Percentiles rank a stretch among this genome's conserved stretches.
These are phyloP conservation scores for Remersonia thermophila DNA, from an alignment of 2,329 filamentous ascomycete genomes.

Conservation along the genomic window DNA sequence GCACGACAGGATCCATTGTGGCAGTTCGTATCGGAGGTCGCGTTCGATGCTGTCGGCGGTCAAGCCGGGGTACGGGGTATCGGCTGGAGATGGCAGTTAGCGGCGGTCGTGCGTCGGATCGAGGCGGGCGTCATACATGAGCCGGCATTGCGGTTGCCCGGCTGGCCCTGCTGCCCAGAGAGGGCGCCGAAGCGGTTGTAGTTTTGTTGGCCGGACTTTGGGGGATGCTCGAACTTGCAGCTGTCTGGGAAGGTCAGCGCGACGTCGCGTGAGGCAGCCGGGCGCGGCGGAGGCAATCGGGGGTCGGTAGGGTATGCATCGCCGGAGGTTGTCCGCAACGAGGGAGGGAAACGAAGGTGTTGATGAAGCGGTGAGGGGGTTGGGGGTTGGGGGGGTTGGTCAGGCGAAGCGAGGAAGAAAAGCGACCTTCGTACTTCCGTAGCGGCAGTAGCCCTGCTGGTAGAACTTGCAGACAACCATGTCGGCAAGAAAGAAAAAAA, in stretches of 20 bases:
- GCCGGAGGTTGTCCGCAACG: too few relatives aligned
- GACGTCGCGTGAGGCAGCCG: conserved; percentile 1
- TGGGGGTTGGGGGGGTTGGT: conserved; percentile 1
- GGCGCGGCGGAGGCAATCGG: neutral
- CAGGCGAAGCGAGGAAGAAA: conserved; percentile 1
- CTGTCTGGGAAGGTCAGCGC: conserved; percentile 26
- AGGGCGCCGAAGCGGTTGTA: conserved; percentile 44
- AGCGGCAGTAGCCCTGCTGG: conserved; percentile 39
- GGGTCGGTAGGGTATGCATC: too few relatives aligned
- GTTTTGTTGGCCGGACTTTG: conserved; percentile 22
- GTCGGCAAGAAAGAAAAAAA: too few relatives aligned
- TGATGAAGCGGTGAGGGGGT: too few relatives aligned
- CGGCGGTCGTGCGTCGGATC: too few relatives aligned
- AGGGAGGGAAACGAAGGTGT: too few relatives aligned
- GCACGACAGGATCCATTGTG: conserved; percentile 74
- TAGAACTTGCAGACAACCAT: conserved; percentile 34
- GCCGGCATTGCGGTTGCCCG: conserved; percentile 6
- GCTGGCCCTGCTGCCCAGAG: conserved; percentile 4
- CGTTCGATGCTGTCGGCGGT: conserved; percentile 46
- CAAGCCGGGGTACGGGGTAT: conserved; percentile 35
- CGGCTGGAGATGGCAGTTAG: conserved; percentile 11
- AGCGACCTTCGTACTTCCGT: conserved; percentile 31
- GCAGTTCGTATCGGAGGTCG: conserved; percentile 60
- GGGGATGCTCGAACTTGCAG: conserved; percentile 44
- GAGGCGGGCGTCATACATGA: conserved; percentile 22